Conservation (phyloP, 495 filamentous ascomycete genomes). For the Entonaema liquescens region DNA sequence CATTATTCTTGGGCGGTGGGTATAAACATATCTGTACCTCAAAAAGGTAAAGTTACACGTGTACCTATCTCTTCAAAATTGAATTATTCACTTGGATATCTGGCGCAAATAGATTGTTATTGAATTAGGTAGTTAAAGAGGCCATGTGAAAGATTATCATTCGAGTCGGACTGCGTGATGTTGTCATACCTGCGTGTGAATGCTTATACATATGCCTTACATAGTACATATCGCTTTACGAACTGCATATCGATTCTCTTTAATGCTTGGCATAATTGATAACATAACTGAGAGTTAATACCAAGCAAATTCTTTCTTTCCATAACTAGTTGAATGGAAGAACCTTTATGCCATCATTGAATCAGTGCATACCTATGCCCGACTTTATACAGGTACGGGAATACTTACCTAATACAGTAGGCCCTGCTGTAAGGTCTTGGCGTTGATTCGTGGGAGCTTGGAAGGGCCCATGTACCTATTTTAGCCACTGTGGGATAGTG, state of each 20-base stretch:
- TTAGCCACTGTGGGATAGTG: slow-evolving; percentile 24
- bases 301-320: no score
- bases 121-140: no score
- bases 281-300: neutral
- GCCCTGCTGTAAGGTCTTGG: slow-evolving; percentile 15
- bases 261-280: neutral
- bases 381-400: neutral
- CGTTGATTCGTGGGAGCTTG: slow-evolving; percentile 17
- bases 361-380: no score
- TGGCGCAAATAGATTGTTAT: no score
- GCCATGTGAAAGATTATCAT: neutral
- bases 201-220: neutral
- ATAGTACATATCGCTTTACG: neutral
- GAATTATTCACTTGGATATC: no score
- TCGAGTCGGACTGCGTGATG: slow-evolving; percentile 5
- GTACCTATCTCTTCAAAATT: no score
- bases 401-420: slow-evolving; percentile 11
- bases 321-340: no score
- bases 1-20: no score
- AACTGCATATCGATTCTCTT: slow-evolving; percentile 10
- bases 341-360: no score
- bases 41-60: no score
- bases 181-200: slow-evolving; percentile 10
- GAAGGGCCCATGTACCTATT: slow-evolving; percentile 5
- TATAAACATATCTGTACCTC: no score